A percentile compares a stretch with the other conserved stretches of the same genome.
phyloP scores from a whole-genome alignment of 2,329 filamentous ascomycete species.

The Torrubiella hemipterigena region DNA sequence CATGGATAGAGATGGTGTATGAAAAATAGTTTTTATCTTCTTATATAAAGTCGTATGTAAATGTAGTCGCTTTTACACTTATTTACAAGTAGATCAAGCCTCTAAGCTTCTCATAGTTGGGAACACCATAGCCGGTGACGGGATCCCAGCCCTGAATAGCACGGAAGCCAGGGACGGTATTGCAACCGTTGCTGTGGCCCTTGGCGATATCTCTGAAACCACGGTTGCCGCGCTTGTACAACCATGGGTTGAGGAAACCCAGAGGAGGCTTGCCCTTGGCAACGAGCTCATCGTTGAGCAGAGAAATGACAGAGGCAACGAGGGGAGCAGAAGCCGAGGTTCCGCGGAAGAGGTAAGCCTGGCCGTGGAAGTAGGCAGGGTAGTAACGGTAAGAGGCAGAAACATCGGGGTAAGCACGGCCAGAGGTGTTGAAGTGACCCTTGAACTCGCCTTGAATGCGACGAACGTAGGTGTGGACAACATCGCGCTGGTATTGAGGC shows the following conservation, averaged over 20 bases:
- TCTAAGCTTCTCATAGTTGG: conserved; percentile 5
- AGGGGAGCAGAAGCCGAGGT: conserved; percentile 25
- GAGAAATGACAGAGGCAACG: conserved; percentile 27
- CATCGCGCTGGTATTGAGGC: conserved; percentile 3
- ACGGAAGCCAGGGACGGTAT: conserved; percentile 5
- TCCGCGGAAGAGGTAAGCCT: conserved; percentile 3
- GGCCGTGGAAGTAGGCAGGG: conserved; percentile 2
- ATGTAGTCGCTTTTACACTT: no score
- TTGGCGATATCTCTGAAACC: conserved; percentile 11
- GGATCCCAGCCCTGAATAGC: conserved; percentile 13
- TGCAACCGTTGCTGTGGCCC: conserved; percentile 8
- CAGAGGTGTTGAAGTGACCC: conserved; percentile 4
- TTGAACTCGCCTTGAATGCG: not conserved
- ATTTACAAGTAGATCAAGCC: conserved; percentile 1
- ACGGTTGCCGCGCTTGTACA: conserved; percentile 16
- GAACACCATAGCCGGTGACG: conserved; percentile 8
- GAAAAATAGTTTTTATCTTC: not conserved
- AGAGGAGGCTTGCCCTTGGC: conserved; percentile 20
- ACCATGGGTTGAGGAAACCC: conserved; percentile 31
- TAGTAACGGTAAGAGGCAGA: conserved; percentile 2
- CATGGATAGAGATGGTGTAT: no score
- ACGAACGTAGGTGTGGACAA: conserved; percentile 3
- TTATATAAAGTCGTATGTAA: no score
- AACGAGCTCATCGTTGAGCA: conserved; percentile 29
- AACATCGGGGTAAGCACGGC: conserved; percentile 5